Conservation (phyloP, 208 protist genomes). For the Trypanosoma mega region DNA sequence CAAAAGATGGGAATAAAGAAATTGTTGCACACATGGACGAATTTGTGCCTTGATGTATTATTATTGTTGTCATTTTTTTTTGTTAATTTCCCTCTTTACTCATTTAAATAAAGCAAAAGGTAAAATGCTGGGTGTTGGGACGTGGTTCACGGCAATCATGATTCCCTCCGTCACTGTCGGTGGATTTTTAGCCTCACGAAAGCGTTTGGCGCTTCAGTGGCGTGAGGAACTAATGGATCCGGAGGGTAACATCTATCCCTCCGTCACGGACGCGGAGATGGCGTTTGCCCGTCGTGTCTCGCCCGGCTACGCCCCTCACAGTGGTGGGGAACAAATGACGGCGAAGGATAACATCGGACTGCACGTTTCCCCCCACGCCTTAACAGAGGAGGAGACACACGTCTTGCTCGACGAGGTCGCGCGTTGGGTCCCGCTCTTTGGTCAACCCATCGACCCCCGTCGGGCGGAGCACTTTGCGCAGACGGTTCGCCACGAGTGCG, state of each 20-base stretch:
- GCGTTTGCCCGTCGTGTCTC: conserved; percentile 57
- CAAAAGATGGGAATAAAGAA: no score
- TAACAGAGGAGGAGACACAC: conserved; percentile 40
- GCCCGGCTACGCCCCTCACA: conserved; percentile 16
- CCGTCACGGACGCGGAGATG: conserved; percentile 67
- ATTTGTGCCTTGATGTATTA: no score
- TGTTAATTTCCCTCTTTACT: neutral
- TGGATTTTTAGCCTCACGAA: conserved; percentile 75
- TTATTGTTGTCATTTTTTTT: no score
- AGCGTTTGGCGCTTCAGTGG: conserved; percentile 84
- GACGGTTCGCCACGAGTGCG: neutral
- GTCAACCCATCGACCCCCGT: conserved; percentile 53
- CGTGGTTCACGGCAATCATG: conserved; percentile 68
- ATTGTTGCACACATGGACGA: no score
- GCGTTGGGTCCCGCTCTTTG: conserved; percentile 44
- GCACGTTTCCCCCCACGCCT: conserved; percentile 28
- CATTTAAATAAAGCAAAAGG: neutral
- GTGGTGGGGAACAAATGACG: conserved; percentile 28
- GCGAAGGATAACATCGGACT: conserved; percentile 68
- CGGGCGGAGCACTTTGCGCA: conserved; percentile 29
- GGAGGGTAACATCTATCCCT: conserved; percentile 47
- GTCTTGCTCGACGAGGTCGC: conserved; percentile 65
- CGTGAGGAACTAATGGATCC: conserved; percentile 83
- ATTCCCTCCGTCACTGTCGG: conserved; percentile 53
- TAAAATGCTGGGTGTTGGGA: conserved; percentile 77